Conservation (phyloP, 2,329 filamentous ascomycete species). For the Botryotinia convoluta region DNA sequence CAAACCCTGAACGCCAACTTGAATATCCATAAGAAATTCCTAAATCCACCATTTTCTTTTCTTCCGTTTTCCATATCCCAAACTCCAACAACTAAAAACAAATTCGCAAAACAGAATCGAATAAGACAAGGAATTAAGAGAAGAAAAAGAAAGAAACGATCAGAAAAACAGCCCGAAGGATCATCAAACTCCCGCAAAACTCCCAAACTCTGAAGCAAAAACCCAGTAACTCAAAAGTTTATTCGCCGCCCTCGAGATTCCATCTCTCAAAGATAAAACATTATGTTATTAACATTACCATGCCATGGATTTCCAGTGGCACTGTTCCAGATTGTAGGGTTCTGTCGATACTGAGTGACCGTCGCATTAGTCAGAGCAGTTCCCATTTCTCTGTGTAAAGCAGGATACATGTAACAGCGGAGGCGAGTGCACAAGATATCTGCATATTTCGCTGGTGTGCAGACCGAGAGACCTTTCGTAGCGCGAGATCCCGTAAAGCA, state of each 20-base stretch:
- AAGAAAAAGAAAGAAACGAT: neutral
- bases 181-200: neutral
- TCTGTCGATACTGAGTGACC: neutral
- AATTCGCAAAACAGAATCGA: neutral
- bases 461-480: conserved; percentile 78
- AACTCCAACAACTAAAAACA: neutral
- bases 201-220: neutral
- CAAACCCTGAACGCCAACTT: neutral
- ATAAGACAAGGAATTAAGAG: neutral
- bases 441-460: conserved; percentile 83
- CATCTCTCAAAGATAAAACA: conserved; percentile 40
- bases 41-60: too few species aligned
- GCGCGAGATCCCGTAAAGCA: conserved; percentile 79
- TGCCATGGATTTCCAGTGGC: conserved; percentile 37
- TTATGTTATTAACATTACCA: conserved; percentile 34
- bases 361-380: neutral
- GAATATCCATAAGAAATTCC: neutral
- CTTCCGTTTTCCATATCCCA: neutral
- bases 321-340: neutral
- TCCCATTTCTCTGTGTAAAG: neutral
- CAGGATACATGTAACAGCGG: conserved; percentile 58
- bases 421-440: conserved; percentile 78
- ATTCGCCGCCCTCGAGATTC: neutral
- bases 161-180: neutral
- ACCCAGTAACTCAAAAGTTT: neutral